Evolutionary conservation across 768 basidiomycete genomes (phyloP), one percentile per base, ranked within the genome.

Genomic region (Leccinum longicurvipes): DNA sequence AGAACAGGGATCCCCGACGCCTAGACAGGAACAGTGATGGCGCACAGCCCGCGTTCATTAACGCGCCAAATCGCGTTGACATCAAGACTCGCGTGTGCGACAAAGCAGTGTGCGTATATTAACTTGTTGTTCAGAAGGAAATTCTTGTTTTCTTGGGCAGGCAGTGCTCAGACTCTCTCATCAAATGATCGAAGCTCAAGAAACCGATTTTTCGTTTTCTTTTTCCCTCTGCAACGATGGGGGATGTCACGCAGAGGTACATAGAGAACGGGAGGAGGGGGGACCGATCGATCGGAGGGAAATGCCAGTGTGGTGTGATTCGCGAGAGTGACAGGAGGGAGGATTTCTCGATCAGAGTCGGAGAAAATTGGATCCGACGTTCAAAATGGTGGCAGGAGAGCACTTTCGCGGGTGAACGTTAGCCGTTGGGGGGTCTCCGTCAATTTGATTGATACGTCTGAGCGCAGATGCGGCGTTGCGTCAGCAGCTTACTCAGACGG

Each of bases 11-110:
- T 47, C 8, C 29, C 47, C 31, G 47, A 32, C 29, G 47, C 10
- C 47, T 49, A 17, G 39, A 32, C 39, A 49, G 34, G 23, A 47
- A 7, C 24, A 50, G 17, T 45, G 50, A 53, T 29, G 41, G 19
- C 23, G n/a, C 60, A 63, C 62, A 63, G 61, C 61, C 62, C 29
- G 28, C 3, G 6, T 56, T 53, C 24, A 63, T 62, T 53, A 63
- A 63, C 19, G 45, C 45, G 53, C 29, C 45, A 23, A 23, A 39
- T 50, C 47, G 29, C 29, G 44, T 6, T 55, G 54, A 42, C 41
- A 55, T 56, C 32, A 25, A 39, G 10, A 25, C 27, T 56, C 44
- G 48, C 45, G 57, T 31, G 21, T 52, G 50, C 46, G 36, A 32
- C 42, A 31, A 53, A 44, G 59, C 59, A 45, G 48, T 59, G 60